Evolutionary conservation across 306 rosid species (phyloP), one percentile per base, ranked within the genome.

Genomic region (Prunus persica): DNA sequence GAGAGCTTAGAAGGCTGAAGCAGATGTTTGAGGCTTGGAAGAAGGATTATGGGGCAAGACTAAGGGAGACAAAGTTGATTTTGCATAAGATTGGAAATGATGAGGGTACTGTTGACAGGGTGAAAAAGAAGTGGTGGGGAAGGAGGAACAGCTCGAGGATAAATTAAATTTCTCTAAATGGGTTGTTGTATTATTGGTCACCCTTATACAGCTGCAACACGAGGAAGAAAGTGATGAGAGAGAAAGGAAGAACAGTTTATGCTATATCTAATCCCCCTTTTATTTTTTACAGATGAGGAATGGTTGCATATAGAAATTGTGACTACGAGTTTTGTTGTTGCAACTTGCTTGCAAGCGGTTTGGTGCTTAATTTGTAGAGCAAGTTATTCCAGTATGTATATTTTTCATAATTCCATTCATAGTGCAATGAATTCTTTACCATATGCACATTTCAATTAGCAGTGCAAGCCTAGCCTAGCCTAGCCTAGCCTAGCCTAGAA

Each of bases 11-110:
- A 83, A 87, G 96, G 89, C 83, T 95, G 84, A 95, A 92, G 83
- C 96, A 95, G 71, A 95, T 95, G 97, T 95, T 95, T 66, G 99
- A 95, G 83, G 93, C 86, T 22, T 95, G 99, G 99, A 95, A 95
- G 89, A 95, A 91, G 85, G 99, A 95, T 74, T 95, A 95, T 28
- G 90, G 89, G 9, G 78, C 84, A 55, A 87, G 99, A 80, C 84
- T 95, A 50, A 88, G 99, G 43, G 99, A 95, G 85, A 92, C 99
- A 1, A 95, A 95, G 87, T 76, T 95, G 74, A 83, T 95, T 70
- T 84, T 95, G 65, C 79, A 87, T 76, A 95, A 88, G 88, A 93
- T 95, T 75, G 97, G 99, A 65, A 95, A 65, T 80, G 99, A 91
- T 81, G 90, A 85, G 70, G 89, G 93, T 78, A 79, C 79, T 68